Evolutionary conservation across 2,329 filamentous ascomycete species (phyloP), one percentile per base, ranked within the genome.

Genomic region (Aspergillus novoparasiticus): DNA sequence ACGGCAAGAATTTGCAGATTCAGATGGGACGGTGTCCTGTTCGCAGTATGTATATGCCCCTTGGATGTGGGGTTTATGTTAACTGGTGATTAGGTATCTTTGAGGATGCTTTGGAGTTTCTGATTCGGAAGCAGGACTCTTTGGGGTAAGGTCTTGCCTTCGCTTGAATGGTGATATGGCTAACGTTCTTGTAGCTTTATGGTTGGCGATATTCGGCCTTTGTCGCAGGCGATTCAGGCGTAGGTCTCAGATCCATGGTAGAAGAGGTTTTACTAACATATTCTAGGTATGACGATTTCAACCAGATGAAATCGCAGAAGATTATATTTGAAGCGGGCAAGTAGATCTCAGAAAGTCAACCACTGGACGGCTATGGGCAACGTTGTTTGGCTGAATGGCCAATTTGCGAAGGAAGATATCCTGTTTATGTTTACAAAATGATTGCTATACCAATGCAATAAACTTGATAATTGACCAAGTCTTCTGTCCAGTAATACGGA

Each of bases 11-110:
- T 64, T 68, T 93, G 63, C 85, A 85, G 51, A 69, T 92, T 30
- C 88, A 91, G 75, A 92, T 92, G 87, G 90, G 90, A 9, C 83
- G 90, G 57, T 93, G 90, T 71, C 90, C 90, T 1, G 90, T 93
- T 50, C 69, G 73, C 4, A 76, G 74, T 71, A 72, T 45, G 70
- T 56, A 11, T 0, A 6, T 26, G 14, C 6, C 23, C 9, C 1
- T 19, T 14, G 14, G 9, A 14, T n/a, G 10, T 21, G 12, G 3
- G 2, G 12, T 12, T 1, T 39, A 8, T 36, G n/a, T 30, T 57
- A 3, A 60, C 41, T 28, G 28, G n/a, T 36, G 14, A 23, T 1
- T 32, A 73, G 71, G 71, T 55, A 85, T 91, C 58, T 92, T 92
- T 71, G 78, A 83, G 3, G 83, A 90, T 58, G 87, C 89, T 4